Evolutionary conservation across 2,329 filamentous ascomycete genomes (phyloP), one percentile per base, ranked within the genome.

Genomic region (Claviceps spartinae): DNA sequence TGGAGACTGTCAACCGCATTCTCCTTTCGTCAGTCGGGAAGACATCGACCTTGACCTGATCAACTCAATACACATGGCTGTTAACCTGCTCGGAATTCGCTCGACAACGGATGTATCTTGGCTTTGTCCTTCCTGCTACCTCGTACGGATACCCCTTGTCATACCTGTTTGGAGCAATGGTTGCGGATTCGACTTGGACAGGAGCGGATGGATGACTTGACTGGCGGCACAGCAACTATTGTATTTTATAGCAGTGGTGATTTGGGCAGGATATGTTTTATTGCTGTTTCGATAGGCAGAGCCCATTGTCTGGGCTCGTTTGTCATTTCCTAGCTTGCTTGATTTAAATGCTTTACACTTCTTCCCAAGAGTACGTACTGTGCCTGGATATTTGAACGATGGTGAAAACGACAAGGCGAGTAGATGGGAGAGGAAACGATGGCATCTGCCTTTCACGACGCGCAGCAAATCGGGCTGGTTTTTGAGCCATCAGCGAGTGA

Each of bases 221-320:
- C 57, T 57, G 56, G 49, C 47, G 50, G 45, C 66, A 62, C 58
- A 62, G 60, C 60, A 63, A 62, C 60, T 66, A 61, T 65, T 69
- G 65, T 69, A 69, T 68, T 68, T 67, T 68, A 68, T 69, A 68
- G 61, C 61, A 57, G 60, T 61, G 61, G 61, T 61, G 62, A 60
- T 58, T 61, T 62, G 62, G 63, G 61, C 60, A 55, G 56, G 57
- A 59, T 63, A 59, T 57, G 54, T 63, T 47, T 41, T 57, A 54
- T 63, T 58, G 59, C 64, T 58, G 62, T 65, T 62, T 65, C 62
- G 58, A 54, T 59, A 59, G 56, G 56, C 55, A 30, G 57, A 59
- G 56, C 54, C 59, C 58, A 59, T 57, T 56, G 60, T 62, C 59
- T 57, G 60, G 59, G 60, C 57, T 62, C 57, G 61, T 63, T 60